Base-by-base conservation (phyloP, 1,139 yeast species). In the Suhomyces bokatorum region DNA sequence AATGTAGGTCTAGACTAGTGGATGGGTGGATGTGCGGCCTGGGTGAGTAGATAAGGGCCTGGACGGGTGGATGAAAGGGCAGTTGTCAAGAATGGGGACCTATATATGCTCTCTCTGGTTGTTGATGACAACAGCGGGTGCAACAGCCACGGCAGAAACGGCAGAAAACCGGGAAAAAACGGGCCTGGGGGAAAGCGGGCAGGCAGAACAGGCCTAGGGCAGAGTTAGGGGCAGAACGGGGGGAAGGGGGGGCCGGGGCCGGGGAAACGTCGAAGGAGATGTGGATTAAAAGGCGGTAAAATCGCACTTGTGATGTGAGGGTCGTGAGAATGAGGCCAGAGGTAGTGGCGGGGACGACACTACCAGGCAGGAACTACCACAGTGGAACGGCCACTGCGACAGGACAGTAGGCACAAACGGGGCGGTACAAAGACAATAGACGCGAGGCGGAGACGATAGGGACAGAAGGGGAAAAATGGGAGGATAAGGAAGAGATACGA, bases 341-440 rank as follows among this genome's bases (percentile, higher is more conserved):
- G 36, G 36, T 34, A 34, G 36, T 32, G 36, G 28, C 28, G 26
- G 29, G 17, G 35, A 15, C 13, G 35, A 15, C 13, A 26, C 35
- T 32, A 28, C 35, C 22, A 20, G 20, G 17, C 35, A 20, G 24
- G 24, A 20, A 20, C 24, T 20, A 20, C 24, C 24, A 20, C 24
- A 20, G 24, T 20, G 24, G 24, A 20, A 20, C 24, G 24, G 24
- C 24, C 7, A 20, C 24, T 20, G 20, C 20, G 20, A 17, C 20
- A n/a, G n/a, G 20, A 17, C 20, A 17, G 5, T 17, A 17, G 8
- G 24, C 24, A 20, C 24, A 20, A 20, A 20, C 24, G 24, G 24
- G 29, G 29, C 29, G 29, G n/a, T 11, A 26, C 12, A 11, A 26
- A 26, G n/a, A 12, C n/a, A 26, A 26, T 26, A 10, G 29, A 26